Evolutionary conservation across 2,329 filamentous ascomycete species (phyloP), one percentile per base, ranked within the genome.

Genomic region (Aureobasidium sp.): DNA sequence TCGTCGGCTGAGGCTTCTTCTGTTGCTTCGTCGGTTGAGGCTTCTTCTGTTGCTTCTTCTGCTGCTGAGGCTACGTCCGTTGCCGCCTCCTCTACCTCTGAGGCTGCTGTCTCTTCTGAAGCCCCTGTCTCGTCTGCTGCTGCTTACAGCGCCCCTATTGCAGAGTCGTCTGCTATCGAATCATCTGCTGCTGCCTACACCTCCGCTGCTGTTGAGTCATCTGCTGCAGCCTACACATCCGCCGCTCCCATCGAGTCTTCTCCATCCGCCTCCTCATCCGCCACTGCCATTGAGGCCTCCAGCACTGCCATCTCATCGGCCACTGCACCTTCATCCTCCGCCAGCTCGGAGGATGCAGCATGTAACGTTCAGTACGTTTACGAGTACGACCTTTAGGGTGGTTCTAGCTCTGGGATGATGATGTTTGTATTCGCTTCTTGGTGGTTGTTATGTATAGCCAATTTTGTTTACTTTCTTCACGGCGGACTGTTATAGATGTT

Each of bases 311-410:
- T 1, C 21, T 21, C 21, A 21, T 21, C 21, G 21, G 21, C 21
- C 1, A 21, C 21, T 21, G 16, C 53, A 25, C 29, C 53, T 36
- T 45, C 10, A 3, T 21, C 53, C 2, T 32, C 53, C 7, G 6
- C 39, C 39, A 36, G n/a, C 53, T 48, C 44, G 1, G 49, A 55
- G 7, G 59, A 51, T 13, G 47, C 30, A 34, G 21, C 30, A 32
- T 67, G 67, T 61, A 51, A 61, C 30, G 62, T 67, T 8, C 61
- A 67, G 55, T 68, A 68, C 59, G 63, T 66, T 13, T 67, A 67
- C 53, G 66, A 65, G 49, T 64, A 68, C 53, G 58, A 61, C 16
- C 25, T 62, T 36, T 62, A 50, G 29, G 30, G 13, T 14, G 13
- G 11, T 14, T 29, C 7, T 7, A 49, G 4, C 34, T 36, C 16